phyloP scores from a whole-genome alignment of 306 rosid genomes.

The Vicia sativa region DNA sequence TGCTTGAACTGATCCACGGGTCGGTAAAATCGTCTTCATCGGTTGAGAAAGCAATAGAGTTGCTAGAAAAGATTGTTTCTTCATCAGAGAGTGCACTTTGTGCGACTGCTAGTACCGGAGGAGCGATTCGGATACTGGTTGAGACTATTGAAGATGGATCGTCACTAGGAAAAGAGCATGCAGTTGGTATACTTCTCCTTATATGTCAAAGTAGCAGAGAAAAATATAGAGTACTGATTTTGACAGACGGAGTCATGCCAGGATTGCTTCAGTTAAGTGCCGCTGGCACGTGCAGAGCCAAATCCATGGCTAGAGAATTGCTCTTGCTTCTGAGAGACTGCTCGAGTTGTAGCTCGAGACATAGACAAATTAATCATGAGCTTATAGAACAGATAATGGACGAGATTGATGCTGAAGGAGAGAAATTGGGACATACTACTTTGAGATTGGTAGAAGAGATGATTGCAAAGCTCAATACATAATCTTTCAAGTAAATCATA shows the following conservation, averaged over 20 bases:
- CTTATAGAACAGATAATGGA: conserved; percentile 63
- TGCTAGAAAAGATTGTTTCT: conserved; percentile 62
- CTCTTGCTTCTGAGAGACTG: conserved; percentile 67
- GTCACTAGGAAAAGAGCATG: conserved; percentile 59
- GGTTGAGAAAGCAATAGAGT: conserved; percentile 60
- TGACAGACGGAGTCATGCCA: conserved; percentile 83
- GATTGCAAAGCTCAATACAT: conserved; percentile 71
- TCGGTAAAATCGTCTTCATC: conserved; percentile 53
- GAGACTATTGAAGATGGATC: conserved; percentile 79
- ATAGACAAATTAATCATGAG: conserved; percentile 46
- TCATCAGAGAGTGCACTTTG: conserved; percentile 57
- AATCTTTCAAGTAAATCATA: conserved; percentile 5
- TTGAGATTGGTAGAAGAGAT: conserved; percentile 70
- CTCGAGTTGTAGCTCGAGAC: conserved; percentile 47
- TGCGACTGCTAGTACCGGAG: conserved; percentile 45
- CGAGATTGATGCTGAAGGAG: conserved; percentile 73
- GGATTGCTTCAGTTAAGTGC: conserved; percentile 80
- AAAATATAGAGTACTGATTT: conserved; percentile 64
- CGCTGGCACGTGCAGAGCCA: conserved; percentile 74
- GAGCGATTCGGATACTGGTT: conserved; percentile 59
- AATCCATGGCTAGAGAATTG: conserved; percentile 53
- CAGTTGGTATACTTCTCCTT: conserved; percentile 60
- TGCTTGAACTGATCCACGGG: conserved; percentile 54
- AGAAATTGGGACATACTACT: conserved; percentile 50
- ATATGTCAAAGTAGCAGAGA: conserved; percentile 77